Percentiles rank a stretch among this genome's conserved stretches.
These are phyloP conservation scores for Phytophthora syringae DNA, from an alignment of 352 stramenopile genomes.

Conservation along the genomic window DNA sequence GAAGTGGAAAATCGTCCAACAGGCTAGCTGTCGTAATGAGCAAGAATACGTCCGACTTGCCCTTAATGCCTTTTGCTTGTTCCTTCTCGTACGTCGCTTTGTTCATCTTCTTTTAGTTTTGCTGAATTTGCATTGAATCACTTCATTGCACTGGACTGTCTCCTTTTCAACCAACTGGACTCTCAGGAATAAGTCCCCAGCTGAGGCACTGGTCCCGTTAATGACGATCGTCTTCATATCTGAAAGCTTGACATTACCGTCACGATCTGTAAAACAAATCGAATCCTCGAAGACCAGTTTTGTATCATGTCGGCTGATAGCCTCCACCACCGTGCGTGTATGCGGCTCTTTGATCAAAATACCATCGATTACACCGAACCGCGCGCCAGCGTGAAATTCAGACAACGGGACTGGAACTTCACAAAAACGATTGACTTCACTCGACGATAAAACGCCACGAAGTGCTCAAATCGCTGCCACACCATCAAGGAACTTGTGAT, in stretches of 20 bases:
- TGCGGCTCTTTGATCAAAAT: background rate
- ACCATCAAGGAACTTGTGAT: conserved; percentile 14
- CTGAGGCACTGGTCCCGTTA: background rate
- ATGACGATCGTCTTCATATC: background rate
- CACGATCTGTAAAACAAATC: background rate
- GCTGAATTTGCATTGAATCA: conserved; percentile 3
- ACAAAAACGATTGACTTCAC: conserved; percentile 24
- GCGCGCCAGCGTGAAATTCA: conserved; percentile 17
- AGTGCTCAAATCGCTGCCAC: conserved; percentile 20
- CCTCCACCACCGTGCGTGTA: background rate
- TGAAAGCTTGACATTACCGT: background rate
- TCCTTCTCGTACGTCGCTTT: background rate
- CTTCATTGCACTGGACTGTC: conserved; percentile 2
- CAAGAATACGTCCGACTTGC: background rate
- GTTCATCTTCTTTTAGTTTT: background rate
- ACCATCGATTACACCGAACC: background rate
- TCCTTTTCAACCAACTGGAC: background rate
- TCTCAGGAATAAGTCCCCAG: background rate
- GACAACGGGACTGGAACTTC: conserved; percentile 11
- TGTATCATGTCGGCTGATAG: background rate
- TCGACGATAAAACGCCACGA: background rate
- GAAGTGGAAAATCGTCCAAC: no score
- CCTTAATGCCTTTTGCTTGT: background rate
- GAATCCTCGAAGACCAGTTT: background rate
- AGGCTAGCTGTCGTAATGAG: no score